Conservation (phyloP, 768 basidiomycete species). For the Agrocybe praecox region DNA sequence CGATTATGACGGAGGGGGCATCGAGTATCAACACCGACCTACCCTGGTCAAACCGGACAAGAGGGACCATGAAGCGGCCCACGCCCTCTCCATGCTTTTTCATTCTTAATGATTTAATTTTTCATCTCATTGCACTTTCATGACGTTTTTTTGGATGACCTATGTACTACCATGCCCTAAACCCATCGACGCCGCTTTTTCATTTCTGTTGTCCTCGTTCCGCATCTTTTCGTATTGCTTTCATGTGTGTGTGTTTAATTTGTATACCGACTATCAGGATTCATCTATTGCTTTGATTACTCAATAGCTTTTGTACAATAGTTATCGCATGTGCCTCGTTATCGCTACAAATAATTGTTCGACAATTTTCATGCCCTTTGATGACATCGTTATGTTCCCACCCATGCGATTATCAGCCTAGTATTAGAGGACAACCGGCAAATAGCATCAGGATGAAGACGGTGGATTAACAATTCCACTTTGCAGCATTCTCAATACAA, state of each 20-base stretch:
- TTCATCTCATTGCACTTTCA: not conserved
- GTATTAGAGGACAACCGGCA: constrained; percentile 21
- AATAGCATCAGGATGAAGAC: constrained; percentile 33
- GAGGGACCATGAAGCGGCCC: constrained; percentile 22
- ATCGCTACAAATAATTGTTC: too few relatives aligned
- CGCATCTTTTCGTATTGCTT: not conserved
- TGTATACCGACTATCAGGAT: not conserved
- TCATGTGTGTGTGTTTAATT: not conserved
- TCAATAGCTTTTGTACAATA: too few relatives aligned
- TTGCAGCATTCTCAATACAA: constrained; percentile 50
- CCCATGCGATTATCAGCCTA: constrained; percentile 15
- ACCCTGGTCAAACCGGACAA: constrained; percentile 12
- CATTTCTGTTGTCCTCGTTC: not conserved
- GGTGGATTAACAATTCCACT: constrained; percentile 62
- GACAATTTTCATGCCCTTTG: too few relatives aligned
- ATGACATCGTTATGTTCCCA: not conserved
- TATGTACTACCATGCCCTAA: not conserved
- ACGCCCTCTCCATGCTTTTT: constrained; percentile 23
- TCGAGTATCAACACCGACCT: constrained; percentile 11
- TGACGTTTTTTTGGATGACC: not conserved
- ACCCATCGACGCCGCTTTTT: not conserved
- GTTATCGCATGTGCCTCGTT: too few relatives aligned
- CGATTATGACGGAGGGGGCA: constrained; percentile 14
- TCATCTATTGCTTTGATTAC: not conserved
- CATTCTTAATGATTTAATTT: constrained; percentile 14